Base-by-base conservation (phyloP, 441 rosid genomes). In the Kokia cookei region DNA sequence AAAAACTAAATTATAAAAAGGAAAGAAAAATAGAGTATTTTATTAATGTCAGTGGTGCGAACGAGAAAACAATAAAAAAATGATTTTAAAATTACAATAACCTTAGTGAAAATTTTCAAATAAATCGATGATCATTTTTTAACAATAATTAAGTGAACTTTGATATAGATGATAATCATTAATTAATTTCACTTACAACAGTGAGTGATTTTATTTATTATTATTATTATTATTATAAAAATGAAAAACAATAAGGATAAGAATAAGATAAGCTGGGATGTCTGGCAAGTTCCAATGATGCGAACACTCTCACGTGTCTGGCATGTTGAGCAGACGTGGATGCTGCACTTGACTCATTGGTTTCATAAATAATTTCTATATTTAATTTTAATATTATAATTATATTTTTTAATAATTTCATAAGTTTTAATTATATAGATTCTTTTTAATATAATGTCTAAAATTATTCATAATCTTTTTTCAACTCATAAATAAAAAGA, bases 261-360 rank as follows among this genome's bases (percentile, higher is more conserved):
- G 24, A 53, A 73, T 65, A 60, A 77, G 66, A 13, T 32, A 45
- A 71, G 73, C 5, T 59, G 42, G 76, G 61, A 58, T 65, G 73
- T 61, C 65, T 69, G 73, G 19, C 71, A 64, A 81, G 79, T 78
- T 48, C 84, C 77, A 40, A 75, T 63, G 84, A 55, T 43, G 68
- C 75, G 77, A 78, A 81, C 84, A 81, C 19, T 45, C 76, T 74
- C 80, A 59, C 78, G 80, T 78, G 80, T 26, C 74, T 8, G 74
- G 65, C 84, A 53, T 66, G n/a, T 66, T 66, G 65, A 59, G 72
- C 69, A 64, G 48, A 54, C 45, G 55, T 47, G 61, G 78, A 32
- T 45, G 51, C 58, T 74, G 71, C 64, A 47, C 57, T 64, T 71
- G 72, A 47, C 75, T 68, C 54, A 1, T 54, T 11, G 26, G 73